phyloP scores from a whole-genome alignment of 805 yeast species.

The Teunomyces stri region DNA sequence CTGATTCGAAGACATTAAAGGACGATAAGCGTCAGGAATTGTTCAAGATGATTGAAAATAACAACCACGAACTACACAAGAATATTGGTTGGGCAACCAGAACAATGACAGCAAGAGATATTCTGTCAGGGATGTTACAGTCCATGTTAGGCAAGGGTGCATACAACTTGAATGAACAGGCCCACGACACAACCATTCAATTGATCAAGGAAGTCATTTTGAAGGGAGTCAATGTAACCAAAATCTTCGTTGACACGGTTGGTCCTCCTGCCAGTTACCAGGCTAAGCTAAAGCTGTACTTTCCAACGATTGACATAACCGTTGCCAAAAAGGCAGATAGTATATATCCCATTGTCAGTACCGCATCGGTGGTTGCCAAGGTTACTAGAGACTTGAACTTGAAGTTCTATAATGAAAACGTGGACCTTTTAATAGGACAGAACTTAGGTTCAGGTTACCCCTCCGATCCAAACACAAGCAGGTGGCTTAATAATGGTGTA shows the following conservation, averaged over 20 bases:
- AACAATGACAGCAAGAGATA: slow-evolving; percentile 82
- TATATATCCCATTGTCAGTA: slow-evolving; percentile 84
- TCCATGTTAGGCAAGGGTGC: slow-evolving; percentile 47
- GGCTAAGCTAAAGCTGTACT: slow-evolving; percentile 62
- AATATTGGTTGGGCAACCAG: slow-evolving; percentile 88
- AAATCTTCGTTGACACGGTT: slow-evolving; percentile 90
- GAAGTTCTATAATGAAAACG: slow-evolving; percentile 27
- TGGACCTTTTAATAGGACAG: slow-evolving; percentile 38
- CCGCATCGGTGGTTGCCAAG: slow-evolving; percentile 94
- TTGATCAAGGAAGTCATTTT: slow-evolving; percentile 65
- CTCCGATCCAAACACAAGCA: slow-evolving; percentile 81
- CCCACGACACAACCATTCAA: slow-evolving; percentile 89
- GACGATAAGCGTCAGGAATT: slow-evolving; percentile 66
- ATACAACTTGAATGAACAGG: slow-evolving; percentile 88
- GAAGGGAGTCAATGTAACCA: slow-evolving; percentile 60
- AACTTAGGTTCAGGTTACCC: slow-evolving; percentile 88
- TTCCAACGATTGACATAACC: slow-evolving; percentile 69
- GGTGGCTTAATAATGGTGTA: slow-evolving; percentile 64
- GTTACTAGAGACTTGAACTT: slow-evolving; percentile 83
- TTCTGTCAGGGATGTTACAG: slow-evolving; percentile 82
- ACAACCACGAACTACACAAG: slow-evolving; percentile 40
- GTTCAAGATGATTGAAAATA: slow-evolving; percentile 55
- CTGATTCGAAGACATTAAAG: slow-evolving; percentile 86
- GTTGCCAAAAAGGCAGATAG: slow-evolving; percentile 97
- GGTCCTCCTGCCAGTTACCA: slow-evolving; percentile 92